A percentile compares a stretch with the other conserved stretches of the same genome.
These are phyloP conservation scores for Aspergillus flavus DNA, from an alignment of 2,329 filamentous ascomycete genomes.

Conservation along the genomic window DNA sequence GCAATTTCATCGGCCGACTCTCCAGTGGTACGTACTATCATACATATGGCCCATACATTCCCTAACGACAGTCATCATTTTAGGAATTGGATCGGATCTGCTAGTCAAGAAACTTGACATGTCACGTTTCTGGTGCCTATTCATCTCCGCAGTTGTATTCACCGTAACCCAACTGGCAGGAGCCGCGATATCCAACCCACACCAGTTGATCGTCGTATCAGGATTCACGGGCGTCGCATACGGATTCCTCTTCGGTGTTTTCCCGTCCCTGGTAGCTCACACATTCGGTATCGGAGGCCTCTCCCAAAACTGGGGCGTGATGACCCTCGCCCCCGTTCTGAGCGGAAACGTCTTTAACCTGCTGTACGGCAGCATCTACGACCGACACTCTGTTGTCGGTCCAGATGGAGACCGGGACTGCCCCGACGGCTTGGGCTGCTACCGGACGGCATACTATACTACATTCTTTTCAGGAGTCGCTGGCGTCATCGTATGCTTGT, in stretches of 20 bases:
- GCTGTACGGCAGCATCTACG: slow-evolving; percentile 82
- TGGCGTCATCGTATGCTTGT: slow-evolving; percentile 70
- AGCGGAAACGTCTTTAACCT: slow-evolving; percentile 92
- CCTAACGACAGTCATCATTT: neutral
- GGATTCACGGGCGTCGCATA: slow-evolving; percentile 85
- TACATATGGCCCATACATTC: slow-evolving; percentile 12
- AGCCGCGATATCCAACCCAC: slow-evolving; percentile 73
- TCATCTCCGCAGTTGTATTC: slow-evolving; percentile 76
- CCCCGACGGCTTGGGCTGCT: slow-evolving; percentile 76
- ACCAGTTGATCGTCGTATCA: slow-evolving; percentile 76
- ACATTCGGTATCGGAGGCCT: slow-evolving; percentile 87
- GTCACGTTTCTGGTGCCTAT: slow-evolving; percentile 89
- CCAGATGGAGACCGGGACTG: slow-evolving; percentile 73
- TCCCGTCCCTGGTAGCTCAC: slow-evolving; percentile 85
- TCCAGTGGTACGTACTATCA: slow-evolving; percentile 62
- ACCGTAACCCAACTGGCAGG: slow-evolving; percentile 76
- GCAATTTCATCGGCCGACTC: slow-evolving; percentile 81
- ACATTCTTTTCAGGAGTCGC: slow-evolving; percentile 72
- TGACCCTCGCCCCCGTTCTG: slow-evolving; percentile 85
- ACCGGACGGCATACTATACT: slow-evolving; percentile 76
- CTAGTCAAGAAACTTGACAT: slow-evolving; percentile 79
- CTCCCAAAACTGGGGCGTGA: slow-evolving; percentile 93
- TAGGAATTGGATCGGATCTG: slow-evolving; percentile 86
- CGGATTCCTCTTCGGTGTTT: slow-evolving; percentile 91
- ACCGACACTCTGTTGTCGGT: slow-evolving; percentile 72